phyloP scores from a whole-genome alignment of 352 stramenopile genomes.

The Thalassiosira pacifica region DNA sequence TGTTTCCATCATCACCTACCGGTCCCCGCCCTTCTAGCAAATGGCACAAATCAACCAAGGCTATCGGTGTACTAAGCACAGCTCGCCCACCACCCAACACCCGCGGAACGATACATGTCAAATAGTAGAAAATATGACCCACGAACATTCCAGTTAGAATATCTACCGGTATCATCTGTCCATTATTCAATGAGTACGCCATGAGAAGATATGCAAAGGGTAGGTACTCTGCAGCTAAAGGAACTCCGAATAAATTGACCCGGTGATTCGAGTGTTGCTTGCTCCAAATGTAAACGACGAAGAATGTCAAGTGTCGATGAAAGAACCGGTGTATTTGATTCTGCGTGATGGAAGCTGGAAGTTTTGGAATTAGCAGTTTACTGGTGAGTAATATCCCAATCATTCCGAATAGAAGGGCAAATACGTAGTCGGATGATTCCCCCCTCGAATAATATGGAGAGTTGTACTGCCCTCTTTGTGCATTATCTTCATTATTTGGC shows the following conservation, averaged over 20 bases:
- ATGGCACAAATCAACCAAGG: constrained; percentile 52
- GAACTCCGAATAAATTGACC: constrained; percentile 86
- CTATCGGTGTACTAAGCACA: constrained; percentile 35
- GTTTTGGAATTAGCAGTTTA: constrained; percentile 55
- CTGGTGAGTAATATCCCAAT: constrained; percentile 68
- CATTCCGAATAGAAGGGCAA: constrained; percentile 83
- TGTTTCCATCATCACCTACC: constrained; percentile 9
- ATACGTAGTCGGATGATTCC: constrained; percentile 84
- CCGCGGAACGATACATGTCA: constrained; percentile 54
- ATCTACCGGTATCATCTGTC: constrained; percentile 45
- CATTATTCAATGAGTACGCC: constrained; percentile 53
- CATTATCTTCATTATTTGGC: not conserved
- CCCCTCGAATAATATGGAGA: constrained; percentile 80
- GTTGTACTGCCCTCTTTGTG: not conserved
- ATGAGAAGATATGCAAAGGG: constrained; percentile 85
- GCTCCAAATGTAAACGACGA: constrained; percentile 87
- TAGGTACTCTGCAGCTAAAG: constrained; percentile 81
- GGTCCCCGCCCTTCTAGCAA: constrained; percentile 48
- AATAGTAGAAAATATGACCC: constrained; percentile 66
- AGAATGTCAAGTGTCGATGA: constrained; percentile 80
- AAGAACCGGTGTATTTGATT: constrained; percentile 70
- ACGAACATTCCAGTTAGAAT: constrained; percentile 67
- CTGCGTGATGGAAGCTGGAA: constrained; percentile 23
- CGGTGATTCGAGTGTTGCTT: constrained; percentile 77
- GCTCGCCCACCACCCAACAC: constrained; percentile 40